phyloP scores from a whole-genome alignment of 768 basidiomycete genomes.

The Dentipellis sp. region DNA sequence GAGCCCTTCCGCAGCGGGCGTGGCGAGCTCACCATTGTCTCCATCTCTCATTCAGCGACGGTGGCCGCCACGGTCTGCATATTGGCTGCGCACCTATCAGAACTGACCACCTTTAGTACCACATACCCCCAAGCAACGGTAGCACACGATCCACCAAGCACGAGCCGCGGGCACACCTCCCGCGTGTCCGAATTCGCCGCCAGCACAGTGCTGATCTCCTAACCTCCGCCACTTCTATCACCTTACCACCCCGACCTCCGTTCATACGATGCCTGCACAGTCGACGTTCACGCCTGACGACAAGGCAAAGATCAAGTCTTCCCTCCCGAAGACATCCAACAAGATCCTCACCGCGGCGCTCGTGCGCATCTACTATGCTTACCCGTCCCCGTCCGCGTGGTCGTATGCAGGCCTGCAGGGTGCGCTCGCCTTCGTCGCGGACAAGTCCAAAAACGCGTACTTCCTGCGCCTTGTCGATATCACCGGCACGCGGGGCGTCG shows the following conservation, averaged over 20 bases:
- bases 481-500: slow-evolving; percentile 71
- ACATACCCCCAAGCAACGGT: no score
- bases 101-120: no score
- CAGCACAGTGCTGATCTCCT: no score
- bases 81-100: no score
- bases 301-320: slow-evolving; percentile 64
- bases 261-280: slow-evolving; percentile 53
- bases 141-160: no score
- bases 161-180: no score
- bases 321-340: slow-evolving; percentile 43
- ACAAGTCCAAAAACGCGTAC: slow-evolving; percentile 45
- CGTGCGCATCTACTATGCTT: slow-evolving; percentile 85
- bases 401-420: slow-evolving; percentile 84
- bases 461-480: slow-evolving; percentile 80
- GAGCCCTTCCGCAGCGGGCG: no score
- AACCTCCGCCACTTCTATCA: no score
- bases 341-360: slow-evolving; percentile 81
- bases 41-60: no score
- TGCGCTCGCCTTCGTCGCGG: slow-evolving; percentile 63
- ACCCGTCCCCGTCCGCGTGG: slow-evolving; percentile 73
- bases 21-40: no score
- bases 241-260: background rate
- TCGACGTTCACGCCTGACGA: slow-evolving; percentile 67
- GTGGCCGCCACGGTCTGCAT: no score
- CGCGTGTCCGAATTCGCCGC: no score